These are phyloP conservation scores for Guyanaporus albipodus DNA, from an alignment of 768 basidiomycete genomes.

Conservation along the genomic window DNA sequence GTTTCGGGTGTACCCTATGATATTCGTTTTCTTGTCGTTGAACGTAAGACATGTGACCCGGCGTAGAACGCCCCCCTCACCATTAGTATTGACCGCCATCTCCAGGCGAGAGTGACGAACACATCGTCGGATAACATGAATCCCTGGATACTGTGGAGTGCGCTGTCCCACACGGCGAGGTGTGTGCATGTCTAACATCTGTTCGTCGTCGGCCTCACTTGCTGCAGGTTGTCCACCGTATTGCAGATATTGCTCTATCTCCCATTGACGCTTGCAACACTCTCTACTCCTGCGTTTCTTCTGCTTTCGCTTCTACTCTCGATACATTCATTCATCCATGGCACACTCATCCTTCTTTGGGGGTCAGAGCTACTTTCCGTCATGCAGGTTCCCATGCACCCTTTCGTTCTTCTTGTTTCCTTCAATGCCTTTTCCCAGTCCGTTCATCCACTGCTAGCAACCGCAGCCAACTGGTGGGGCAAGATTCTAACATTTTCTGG, in stretches of 20 bases:
- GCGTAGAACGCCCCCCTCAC: too few species aligned
- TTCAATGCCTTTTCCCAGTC: slow-evolving; percentile 80
- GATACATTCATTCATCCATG: slow-evolving; percentile 75
- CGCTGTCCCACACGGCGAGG: slow-evolving; percentile 62
- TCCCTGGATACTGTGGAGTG: slow-evolving; percentile 65
- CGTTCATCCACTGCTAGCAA: slow-evolving; percentile 53
- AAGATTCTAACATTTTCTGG: slow-evolving; percentile 64
- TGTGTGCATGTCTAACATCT: slow-evolving; percentile 20
- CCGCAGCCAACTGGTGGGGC: slow-evolving; percentile 69
- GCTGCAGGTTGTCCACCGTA: slow-evolving; percentile 63
- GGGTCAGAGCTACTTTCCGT: slow-evolving; percentile 68
- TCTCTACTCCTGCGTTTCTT: slow-evolving; percentile 76
- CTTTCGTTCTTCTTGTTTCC: slow-evolving; percentile 79
- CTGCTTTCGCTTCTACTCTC: slow-evolving; percentile 76
- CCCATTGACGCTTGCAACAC: slow-evolving; percentile 78
- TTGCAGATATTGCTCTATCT: slow-evolving; percentile 80
- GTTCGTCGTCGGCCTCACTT: slow-evolving; percentile 1
- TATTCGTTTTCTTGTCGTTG: neutral
- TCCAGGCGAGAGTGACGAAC: slow-evolving; percentile 4
- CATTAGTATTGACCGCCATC: too few species aligned
- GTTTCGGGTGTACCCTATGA: neutral
- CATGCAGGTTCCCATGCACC: slow-evolving; percentile 82
- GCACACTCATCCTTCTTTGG: slow-evolving; percentile 70
- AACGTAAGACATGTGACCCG: neutral
- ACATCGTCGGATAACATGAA: slow-evolving; percentile 32